Base-by-base conservation (phyloP, 345 rosid species). In the Populus ilicifolia region DNA sequence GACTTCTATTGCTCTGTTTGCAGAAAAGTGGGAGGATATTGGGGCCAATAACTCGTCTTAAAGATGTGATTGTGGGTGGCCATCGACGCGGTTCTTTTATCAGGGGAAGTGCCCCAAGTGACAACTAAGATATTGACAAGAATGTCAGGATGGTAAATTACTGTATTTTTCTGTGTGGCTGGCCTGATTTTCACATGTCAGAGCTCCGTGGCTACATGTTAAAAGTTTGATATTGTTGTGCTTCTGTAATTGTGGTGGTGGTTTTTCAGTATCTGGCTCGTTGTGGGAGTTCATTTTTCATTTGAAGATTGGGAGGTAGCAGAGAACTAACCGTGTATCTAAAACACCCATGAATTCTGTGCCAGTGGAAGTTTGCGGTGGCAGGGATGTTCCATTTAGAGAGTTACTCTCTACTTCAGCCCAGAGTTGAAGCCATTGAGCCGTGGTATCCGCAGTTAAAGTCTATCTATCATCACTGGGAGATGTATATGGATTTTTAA, bases 31-130 rank as follows among this genome's bases (percentile, higher is more conserved):
- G 94, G 76, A 84, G 87, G 84, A 75, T 92, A 86, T 68, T 90
- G 76, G 91, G 92, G 52, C 92, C 98, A 33, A 84, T 96, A 79
- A 84, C 87, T 77, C 91, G 97, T 52, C 86, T 96, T 43, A 94
- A 90, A 85, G 93, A 91, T 67, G 93, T 87, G 70, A 88, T 92
- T 63, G 92, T 88, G 20, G 94, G 97, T 44, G 94, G 98, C 67
- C 92, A 89, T 68, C 84, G 87, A 9, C 85, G 89, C 33, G 94
- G 90, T 36, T 84, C 97, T 16, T 75, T 89, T 77, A 85, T 91
- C 75, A 86, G 88, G 75, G 88, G 80, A 72, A 80, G 84, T 79
- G 76, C 94, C 80, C 78, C 88, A 18, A 82, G 77, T 21, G 92
- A 90, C 54, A 77, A 75, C 71, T 87, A 63, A 83, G 88, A 85